A percentile compares a stretch with the other conserved stretches of the same genome.
These are phyloP conservation scores for Castanopsis chinensis DNA, from an alignment of 306 rosid species.

Conservation along the genomic window DNA sequence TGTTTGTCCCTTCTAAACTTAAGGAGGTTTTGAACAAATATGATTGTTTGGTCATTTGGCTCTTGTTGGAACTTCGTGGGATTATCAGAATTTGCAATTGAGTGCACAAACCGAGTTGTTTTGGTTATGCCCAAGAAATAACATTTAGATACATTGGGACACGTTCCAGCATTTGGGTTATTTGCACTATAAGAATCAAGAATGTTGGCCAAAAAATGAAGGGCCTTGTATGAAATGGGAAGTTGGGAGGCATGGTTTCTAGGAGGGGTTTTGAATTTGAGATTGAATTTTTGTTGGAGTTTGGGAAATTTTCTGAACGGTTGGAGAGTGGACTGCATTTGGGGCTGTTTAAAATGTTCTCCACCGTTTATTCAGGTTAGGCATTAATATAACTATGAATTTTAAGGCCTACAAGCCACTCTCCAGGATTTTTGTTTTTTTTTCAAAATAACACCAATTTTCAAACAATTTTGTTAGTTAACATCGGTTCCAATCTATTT, in stretches of 20 bases:
- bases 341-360: no score
- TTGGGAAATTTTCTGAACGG: no score
- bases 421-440: no score
- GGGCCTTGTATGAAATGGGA: neutral
- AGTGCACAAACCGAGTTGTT: slow-evolving; percentile 26
- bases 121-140: neutral
- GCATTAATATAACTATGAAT: no score
- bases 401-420: no score
- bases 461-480: no score
- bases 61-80: neutral
- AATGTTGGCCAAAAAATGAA: neutral
- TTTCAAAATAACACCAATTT: no score
- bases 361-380: no score
- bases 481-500: no score
- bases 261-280: slow-evolving; percentile 8
- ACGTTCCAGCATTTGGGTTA: slow-evolving; percentile 13
- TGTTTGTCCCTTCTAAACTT: slow-evolving; percentile 62
- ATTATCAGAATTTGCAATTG: slow-evolving; percentile 18
- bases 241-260: neutral
- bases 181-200: neutral
- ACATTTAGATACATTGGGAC: neutral
- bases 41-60: slow-evolving; percentile 20
- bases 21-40: slow-evolving; percentile 53
- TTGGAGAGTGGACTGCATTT: no score
- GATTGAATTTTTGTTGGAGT: slow-evolving; percentile 14